Conservation (phyloP, 1,284 basidiomycete species). For the Bjerkandera adusta region DNA sequence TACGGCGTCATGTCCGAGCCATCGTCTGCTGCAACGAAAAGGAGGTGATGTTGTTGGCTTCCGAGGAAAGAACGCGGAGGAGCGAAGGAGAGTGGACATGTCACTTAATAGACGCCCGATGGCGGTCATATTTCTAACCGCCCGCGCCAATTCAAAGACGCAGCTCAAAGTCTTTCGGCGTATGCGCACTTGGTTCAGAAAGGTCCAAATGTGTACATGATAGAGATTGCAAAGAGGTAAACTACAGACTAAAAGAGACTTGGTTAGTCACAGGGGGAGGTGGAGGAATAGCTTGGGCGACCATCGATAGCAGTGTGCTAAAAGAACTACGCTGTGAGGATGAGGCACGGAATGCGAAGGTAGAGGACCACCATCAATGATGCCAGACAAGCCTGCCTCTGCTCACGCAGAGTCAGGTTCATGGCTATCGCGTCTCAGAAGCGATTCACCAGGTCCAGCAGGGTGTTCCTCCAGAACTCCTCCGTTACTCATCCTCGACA, state of each 20-base stretch:
- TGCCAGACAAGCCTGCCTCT: not conserved
- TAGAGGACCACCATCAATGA: constrained; percentile 17
- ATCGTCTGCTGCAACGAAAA: not conserved
- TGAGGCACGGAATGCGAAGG: constrained; percentile 21
- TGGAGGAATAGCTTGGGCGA: not conserved
- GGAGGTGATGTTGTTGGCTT: not conserved
- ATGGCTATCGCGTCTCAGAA: constrained; percentile 1
- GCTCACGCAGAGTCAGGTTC: constrained; percentile 2
- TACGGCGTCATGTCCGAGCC: not conserved
- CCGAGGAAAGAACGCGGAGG: constrained; percentile 3
- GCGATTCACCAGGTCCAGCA: constrained; percentile 13
- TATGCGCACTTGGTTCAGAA: too few relatives aligned
- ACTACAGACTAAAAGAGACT: not conserved
- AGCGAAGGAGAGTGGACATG: constrained; percentile 8
- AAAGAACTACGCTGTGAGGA: constrained; percentile 21
- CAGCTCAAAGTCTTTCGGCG: too few relatives aligned
- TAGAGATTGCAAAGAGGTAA: not conserved
- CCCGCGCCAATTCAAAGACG: too few relatives aligned
- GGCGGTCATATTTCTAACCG: too few relatives aligned
- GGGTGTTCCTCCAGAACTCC: constrained; percentile 28
- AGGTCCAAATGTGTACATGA: too few relatives aligned
- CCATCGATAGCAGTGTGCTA: not conserved
- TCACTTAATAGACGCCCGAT: not conserved
- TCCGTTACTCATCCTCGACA: constrained; percentile 55
- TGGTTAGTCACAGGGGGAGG: not conserved